phyloP scores from a whole-genome alignment of 192 early-diverging fungal species.

The Paraglomus occultum region DNA sequence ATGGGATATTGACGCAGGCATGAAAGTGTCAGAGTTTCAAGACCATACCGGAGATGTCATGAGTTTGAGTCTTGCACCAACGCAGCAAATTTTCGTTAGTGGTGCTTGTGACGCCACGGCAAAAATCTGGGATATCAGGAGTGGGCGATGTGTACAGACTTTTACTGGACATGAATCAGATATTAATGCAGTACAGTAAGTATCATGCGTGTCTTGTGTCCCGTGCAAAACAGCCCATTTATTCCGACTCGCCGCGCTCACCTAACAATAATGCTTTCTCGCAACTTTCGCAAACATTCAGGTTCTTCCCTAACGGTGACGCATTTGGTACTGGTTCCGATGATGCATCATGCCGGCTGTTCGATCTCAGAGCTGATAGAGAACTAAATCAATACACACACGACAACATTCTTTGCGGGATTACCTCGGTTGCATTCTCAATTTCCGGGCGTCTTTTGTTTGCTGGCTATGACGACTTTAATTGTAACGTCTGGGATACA shows the following conservation, averaged over 20 bases:
- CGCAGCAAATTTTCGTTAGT: conserved; percentile 96
- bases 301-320: conserved; percentile 98
- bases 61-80: conserved; percentile 91
- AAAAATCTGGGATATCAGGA: conserved; percentile 98
- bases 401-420: conserved; percentile 97
- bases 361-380: conserved; percentile 96
- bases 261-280: background rate
- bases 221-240: background rate
- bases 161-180: conserved; percentile 99
- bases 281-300: conserved; percentile 24
- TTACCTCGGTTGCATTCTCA: conserved; percentile 97
- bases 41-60: conserved; percentile 99
- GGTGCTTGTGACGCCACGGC: conserved; percentile 98
- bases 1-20: conserved; percentile 99
- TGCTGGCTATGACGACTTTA: conserved; percentile 99
- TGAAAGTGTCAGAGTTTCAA: conserved; percentile 95
- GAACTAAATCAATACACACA: conserved; percentile 98
- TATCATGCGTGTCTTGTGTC: conserved; percentile 28
- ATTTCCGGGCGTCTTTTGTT: conserved; percentile 95
- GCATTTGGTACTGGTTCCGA: conserved; percentile 98
- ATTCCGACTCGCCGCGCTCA: background rate
- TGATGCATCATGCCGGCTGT: conserved; percentile 96
- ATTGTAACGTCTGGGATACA: conserved; percentile 99
- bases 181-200: conserved; percentile 96
- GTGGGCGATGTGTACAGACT: conserved; percentile 94